Conservation (phyloP, 805 yeast species). For the Candida arabinofermentans region DNA sequence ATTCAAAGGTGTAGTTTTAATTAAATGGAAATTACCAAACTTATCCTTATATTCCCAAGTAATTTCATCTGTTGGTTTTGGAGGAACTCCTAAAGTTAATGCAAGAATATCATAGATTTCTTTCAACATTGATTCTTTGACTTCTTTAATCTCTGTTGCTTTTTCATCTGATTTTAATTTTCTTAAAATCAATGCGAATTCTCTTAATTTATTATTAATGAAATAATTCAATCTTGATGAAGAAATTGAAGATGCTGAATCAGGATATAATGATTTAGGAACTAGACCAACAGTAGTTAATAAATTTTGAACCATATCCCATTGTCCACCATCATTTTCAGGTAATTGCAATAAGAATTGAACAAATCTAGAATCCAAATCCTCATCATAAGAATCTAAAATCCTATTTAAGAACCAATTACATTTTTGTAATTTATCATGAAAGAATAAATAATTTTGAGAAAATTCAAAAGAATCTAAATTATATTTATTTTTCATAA, state of each 20-base stretch:
- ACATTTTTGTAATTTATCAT: conserved; percentile 83
- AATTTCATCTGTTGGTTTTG: conserved; percentile 61
- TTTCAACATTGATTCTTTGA: conserved; percentile 42
- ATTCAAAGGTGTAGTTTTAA: conserved; percentile 59
- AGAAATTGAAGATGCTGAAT: conserved; percentile 56
- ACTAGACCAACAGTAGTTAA: conserved; percentile 77
- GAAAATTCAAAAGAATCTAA: conserved; percentile 71
- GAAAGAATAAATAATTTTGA: conserved; percentile 76
- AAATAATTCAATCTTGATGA: conserved; percentile 56
- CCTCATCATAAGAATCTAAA: conserved; percentile 61
- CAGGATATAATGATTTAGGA: conserved; percentile 72
- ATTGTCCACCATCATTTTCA: conserved; percentile 84
- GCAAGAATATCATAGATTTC: conserved; percentile 66
- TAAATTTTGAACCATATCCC: conserved; percentile 78
- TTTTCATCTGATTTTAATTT: conserved; percentile 40
- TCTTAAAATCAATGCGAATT: conserved; percentile 70
- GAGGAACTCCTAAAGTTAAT: conserved; percentile 74
- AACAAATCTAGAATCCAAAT: conserved; percentile 67
- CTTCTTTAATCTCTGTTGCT: conserved; percentile 22
- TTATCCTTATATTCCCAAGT: conserved; percentile 76
- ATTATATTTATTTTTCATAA: conserved; percentile 58
- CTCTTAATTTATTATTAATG: conserved; percentile 69
- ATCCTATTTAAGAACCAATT: conserved; percentile 77
- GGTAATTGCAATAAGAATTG: conserved; percentile 64
- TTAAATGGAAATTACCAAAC: conserved; percentile 51